These are phyloP conservation scores for Zasmidium cellare DNA, from an alignment of 2,329 filamentous ascomycete genomes.

Conservation along the genomic window DNA sequence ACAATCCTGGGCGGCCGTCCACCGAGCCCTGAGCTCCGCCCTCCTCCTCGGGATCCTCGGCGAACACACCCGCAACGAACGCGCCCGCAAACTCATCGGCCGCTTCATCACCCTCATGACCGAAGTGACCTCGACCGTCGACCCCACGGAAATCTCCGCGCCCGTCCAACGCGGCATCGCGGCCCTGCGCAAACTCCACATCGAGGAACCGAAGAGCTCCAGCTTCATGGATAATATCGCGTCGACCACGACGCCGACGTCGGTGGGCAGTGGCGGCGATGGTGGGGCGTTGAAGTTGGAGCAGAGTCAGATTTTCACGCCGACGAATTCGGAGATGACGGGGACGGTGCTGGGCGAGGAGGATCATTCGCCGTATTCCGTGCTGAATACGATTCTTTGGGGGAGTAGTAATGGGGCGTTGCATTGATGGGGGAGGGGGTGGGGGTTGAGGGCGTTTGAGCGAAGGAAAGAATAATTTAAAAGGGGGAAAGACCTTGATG, in stretches of 20 bases:
- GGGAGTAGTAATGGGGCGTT: constrained; percentile 12
- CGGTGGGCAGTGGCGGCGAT: constrained; percentile 3
- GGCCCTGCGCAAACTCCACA: constrained; percentile 45
- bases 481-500: too few species aligned
- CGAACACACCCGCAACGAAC: constrained; percentile 49
- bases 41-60: constrained; percentile 41
- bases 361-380: constrained; percentile 48
- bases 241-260: background rate
- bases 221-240: constrained; percentile 9
- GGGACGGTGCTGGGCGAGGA: constrained; percentile 29
- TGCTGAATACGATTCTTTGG: constrained; percentile 50
- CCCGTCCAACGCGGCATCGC: constrained; percentile 50
- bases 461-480: too few species aligned
- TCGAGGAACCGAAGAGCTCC: constrained; percentile 16
- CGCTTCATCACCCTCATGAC: constrained; percentile 48
- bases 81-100: constrained; percentile 47
- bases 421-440: background rate
- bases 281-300: constrained; percentile 26
- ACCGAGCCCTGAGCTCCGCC: constrained; percentile 43
- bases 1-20: constrained; percentile 37
- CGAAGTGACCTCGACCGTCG: constrained; percentile 49
- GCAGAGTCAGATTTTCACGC: constrained; percentile 28
- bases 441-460: too few species aligned
- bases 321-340: constrained; percentile 30
- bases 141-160: constrained; percentile 48